Conservation (phyloP, 345 rosid genomes). For the Populus ilicifolia region DNA sequence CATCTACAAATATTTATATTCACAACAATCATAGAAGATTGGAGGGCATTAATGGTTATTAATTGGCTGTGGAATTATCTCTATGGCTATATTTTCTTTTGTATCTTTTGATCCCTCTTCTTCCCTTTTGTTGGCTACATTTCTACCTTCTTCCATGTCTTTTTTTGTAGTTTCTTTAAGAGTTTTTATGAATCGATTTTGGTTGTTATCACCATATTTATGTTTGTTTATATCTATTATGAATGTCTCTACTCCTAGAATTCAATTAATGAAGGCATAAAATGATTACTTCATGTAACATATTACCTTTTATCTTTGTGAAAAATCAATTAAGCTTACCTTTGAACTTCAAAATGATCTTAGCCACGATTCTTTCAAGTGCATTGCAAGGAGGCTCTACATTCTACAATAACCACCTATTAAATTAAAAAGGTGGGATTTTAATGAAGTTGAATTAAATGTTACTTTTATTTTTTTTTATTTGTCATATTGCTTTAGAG, state of each 20-base stretch:
- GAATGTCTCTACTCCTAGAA: constrained; percentile 64
- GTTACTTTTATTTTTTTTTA: constrained; percentile 34
- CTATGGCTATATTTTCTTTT: background rate
- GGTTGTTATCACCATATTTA: constrained; percentile 51
- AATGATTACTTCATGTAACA: background rate
- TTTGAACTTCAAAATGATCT: constrained; percentile 53
- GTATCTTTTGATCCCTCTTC: constrained; percentile 12
- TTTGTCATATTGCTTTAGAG: constrained; percentile 21
- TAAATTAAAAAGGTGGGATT: background rate
- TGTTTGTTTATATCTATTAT: constrained; percentile 62
- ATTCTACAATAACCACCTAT: constrained; percentile 50
- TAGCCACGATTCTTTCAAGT: constrained; percentile 64
- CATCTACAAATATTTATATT: constrained; percentile 28
- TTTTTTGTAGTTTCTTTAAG: constrained; percentile 66
- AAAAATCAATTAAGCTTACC: constrained; percentile 19
- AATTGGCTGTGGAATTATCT: background rate
- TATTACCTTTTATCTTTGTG: background rate
- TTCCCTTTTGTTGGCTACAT: constrained; percentile 25
- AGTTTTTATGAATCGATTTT: constrained; percentile 51
- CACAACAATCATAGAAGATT: constrained; percentile 12
- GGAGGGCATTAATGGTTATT: background rate
- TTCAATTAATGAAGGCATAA: background rate
- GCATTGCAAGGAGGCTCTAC: constrained; percentile 59
- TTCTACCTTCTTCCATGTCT: constrained; percentile 58
- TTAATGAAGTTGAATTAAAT: background rate